Evolutionary conservation across 805 yeast genomes (phyloP), one percentile per base, ranked within the genome.

Genomic region (Jamesozyma piceae): DNA sequence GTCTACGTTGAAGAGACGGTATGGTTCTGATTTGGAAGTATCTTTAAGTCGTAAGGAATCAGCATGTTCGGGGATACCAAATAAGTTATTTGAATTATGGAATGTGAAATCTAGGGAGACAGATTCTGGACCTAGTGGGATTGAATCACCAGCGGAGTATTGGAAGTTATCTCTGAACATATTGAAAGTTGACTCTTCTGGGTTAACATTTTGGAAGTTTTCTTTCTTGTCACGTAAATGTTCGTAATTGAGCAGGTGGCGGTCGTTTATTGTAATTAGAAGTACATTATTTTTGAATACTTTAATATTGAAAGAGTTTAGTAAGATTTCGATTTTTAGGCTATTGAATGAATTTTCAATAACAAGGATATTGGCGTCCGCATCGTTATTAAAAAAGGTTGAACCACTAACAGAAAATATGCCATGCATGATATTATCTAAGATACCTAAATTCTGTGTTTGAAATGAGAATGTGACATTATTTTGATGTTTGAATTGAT

Each of bases 51-150:
- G 70, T 38, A 92, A 64, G 1, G 82, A 67, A 51, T 86, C 95
- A 0, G 97, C 90, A 56, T 92, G 98, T 62, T 92, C 98, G 0
- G 98, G 97, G 35, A 92, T 82, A n/a, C 99, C 99, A 60, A 76
- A 92, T 1, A 86, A 83, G 53, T 81, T 72, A 4, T 67, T 58
- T 50, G 71, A 80, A 1, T 77, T 79, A 2, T 63, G 56, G 49
- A 92, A 80, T 0, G 76, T 64, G 45, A 87, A 72, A 59, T 92
- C 99, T 24, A 84, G 49, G 0, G 82, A 96, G 21, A 92, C 71
- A 0, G 96, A 77, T 61, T 92, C 97, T 0, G 98, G 97, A 0
- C 95, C 95, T 32, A 83, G 64, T 6, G 88, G 86, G 11, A 83
- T 49, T 3, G 69, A 64, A 3, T 53, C 61, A 29, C 4, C 14